Percentiles rank a stretch among this genome's conserved stretches.
These are phyloP conservation scores for Setomelanomma holmii DNA, from an alignment of 2,329 filamentous ascomycete species.

Conservation along the genomic window DNA sequence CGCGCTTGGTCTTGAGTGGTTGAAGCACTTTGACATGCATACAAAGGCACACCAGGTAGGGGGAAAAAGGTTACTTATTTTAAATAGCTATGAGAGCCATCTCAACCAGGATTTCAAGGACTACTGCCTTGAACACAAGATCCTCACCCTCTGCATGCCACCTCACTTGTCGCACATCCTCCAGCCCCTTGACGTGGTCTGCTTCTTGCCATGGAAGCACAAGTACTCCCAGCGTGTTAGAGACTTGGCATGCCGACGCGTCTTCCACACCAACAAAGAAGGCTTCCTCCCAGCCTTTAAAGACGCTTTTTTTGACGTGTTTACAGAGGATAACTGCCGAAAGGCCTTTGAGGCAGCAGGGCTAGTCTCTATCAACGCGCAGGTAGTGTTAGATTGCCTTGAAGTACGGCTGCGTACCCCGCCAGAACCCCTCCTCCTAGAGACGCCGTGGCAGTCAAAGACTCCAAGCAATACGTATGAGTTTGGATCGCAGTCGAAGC, in stretches of 20 bases:
- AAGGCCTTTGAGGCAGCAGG: too few species aligned
- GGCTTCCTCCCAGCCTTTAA: constrained; percentile 29
- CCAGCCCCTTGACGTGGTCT: too few species aligned
- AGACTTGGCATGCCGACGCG: constrained; percentile 27
- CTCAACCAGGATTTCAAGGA: too few species aligned
- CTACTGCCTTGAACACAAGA: too few species aligned
- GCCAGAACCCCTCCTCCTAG: too few species aligned
- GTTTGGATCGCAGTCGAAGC: constrained; percentile 35
- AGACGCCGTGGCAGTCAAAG: constrained; percentile 6
- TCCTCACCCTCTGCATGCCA: too few species aligned
- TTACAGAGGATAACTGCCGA: constrained; percentile 34
- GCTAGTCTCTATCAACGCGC: too few species aligned
- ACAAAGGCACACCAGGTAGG: constrained; percentile 12
- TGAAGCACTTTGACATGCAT: constrained; percentile 23
- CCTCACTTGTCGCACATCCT: too few species aligned
- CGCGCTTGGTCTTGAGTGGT: constrained; percentile 16
- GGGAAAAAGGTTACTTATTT: constrained; percentile 17
- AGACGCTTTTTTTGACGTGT: constrained; percentile 14
- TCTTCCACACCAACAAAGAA: constrained; percentile 36
- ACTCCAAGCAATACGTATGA: constrained; percentile 38
- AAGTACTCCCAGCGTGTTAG: constrained; percentile 39
- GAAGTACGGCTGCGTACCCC: too few species aligned
- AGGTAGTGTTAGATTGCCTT: too few species aligned
- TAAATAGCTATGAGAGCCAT: constrained; percentile 5
- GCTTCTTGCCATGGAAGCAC: constrained; percentile 22